Evolutionary conservation across 441 rosid species (phyloP).

Genomic region (Eruca vesicaria): DNA sequence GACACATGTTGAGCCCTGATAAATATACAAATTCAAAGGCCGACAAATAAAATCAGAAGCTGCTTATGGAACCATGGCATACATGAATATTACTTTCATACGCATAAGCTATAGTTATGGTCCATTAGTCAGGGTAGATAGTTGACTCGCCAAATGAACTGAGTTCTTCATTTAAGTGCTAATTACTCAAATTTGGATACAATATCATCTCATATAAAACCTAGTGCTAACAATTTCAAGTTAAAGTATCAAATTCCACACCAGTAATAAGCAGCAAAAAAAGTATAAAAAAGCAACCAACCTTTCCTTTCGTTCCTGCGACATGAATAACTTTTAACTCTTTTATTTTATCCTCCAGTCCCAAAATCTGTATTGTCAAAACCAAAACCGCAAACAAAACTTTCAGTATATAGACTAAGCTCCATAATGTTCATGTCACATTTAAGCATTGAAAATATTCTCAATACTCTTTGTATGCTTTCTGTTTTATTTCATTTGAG

Average conservation of each 20-base stretch:
- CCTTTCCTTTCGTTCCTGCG: slow-evolving; percentile 97
- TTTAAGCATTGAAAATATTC: background rate
- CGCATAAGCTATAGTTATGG: background rate
- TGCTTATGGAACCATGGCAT: background rate
- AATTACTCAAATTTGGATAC: background rate
- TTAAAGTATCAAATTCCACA: background rate
- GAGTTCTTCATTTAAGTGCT: slow-evolving; percentile 3
- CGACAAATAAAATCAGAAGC: slow-evolving; percentile 14
- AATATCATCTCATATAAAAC: background rate
- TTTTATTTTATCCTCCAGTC: slow-evolving; percentile 34
- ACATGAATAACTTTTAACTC: slow-evolving; percentile 72
- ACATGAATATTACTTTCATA: background rate
- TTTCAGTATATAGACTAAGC: slow-evolving; percentile 7
- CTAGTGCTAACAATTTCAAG: background rate
- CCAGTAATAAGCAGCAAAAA: slow-evolving; percentile 7
- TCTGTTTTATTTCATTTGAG: background rate
- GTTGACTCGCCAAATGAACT: background rate
- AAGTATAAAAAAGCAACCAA: slow-evolving; percentile 22
- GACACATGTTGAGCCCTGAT: slow-evolving; percentile 90
- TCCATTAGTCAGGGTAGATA: background rate
- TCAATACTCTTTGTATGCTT: background rate
- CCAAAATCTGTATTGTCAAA: slow-evolving; percentile 36
- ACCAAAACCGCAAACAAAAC: slow-evolving; percentile 15
- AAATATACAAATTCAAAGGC: slow-evolving; percentile 15
- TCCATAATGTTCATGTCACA: background rate